Conservation (phyloP, 441 rosid species). For the Theobroma grandiflorum region DNA sequence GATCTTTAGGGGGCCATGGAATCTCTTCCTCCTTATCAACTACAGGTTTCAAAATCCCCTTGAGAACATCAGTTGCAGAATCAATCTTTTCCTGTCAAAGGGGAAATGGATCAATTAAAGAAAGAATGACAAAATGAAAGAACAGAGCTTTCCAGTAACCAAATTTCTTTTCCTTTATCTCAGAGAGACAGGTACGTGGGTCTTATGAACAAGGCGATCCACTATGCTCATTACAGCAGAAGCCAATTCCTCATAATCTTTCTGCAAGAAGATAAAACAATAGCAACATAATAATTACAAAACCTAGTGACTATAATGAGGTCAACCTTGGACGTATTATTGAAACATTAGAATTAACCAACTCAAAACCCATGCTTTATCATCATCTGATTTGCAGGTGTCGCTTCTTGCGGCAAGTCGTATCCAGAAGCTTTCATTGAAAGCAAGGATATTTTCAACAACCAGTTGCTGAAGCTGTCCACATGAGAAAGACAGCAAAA, state of each 20-base stretch:
- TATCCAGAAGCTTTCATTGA: slow-evolving; percentile 84
- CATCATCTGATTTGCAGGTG: slow-evolving; percentile 90
- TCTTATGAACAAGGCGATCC: slow-evolving; percentile 80
- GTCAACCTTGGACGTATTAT: slow-evolving; percentile 18
- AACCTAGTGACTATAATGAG: slow-evolving; percentile 25
- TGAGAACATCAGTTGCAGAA: slow-evolving; percentile 85
- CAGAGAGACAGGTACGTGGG: slow-evolving; percentile 56
- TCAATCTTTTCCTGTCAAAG: slow-evolving; percentile 81
- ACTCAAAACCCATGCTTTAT: slow-evolving; percentile 70
- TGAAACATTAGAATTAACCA: slow-evolving; percentile 43
- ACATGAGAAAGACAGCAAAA: slow-evolving; percentile 30
- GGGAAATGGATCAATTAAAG: slow-evolving; percentile 18
- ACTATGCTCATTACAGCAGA: slow-evolving; percentile 81
- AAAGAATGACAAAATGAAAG: slow-evolving; percentile 14
- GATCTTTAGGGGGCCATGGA: slow-evolving; percentile 89
- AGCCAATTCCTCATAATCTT: slow-evolving; percentile 93
- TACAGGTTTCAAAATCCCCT: slow-evolving; percentile 73
- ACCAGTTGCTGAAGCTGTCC: slow-evolving; percentile 87
- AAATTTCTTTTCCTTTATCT: slow-evolving; percentile 7
- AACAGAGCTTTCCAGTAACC: slow-evolving; percentile 17
- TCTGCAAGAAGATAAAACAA: slow-evolving; percentile 54
- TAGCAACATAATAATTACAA: slow-evolving; percentile 30
- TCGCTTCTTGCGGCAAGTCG: slow-evolving; percentile 88
- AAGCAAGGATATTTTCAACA: slow-evolving; percentile 86
- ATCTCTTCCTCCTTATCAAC: slow-evolving; percentile 72